These are phyloP conservation scores for Trypanosomatidae sp. DNA, from an alignment of 208 protist genomes.

Conservation along the genomic window DNA sequence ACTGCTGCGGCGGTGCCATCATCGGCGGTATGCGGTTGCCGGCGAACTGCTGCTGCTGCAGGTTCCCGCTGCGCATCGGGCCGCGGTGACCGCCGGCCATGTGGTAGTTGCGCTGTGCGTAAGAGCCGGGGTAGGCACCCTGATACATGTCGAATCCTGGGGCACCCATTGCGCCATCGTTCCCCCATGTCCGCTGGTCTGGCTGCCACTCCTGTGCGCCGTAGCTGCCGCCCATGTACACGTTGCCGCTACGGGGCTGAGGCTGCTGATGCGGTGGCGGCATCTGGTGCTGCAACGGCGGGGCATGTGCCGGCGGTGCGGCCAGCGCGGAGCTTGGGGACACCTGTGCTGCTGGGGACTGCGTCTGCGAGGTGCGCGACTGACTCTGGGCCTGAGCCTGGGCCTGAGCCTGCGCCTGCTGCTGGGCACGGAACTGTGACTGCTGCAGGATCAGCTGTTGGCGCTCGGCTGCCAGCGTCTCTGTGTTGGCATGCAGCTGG, in stretches of 20 bases:
- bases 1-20: constrained; percentile 27
- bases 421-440: constrained; percentile 31
- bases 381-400: constrained; percentile 12
- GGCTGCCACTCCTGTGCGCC: constrained; percentile 14
- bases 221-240: constrained; percentile 24
- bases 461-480: constrained; percentile 37
- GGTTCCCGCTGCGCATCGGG: constrained; percentile 14
- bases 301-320: constrained; percentile 9
- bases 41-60: constrained; percentile 22
- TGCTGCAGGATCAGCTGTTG: constrained; percentile 46
- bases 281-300: constrained; percentile 26
- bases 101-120: constrained; percentile 13
- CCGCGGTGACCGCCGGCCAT: constrained; percentile 10
- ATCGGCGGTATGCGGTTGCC: constrained; percentile 33
- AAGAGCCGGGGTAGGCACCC: constrained; percentile 14
- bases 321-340: constrained; percentile 18
- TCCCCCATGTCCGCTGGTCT: constrained; percentile 27
- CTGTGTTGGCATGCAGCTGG: constrained; percentile 37
- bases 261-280: constrained; percentile 26
- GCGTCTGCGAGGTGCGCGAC: constrained; percentile 19
- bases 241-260: constrained; percentile 20
- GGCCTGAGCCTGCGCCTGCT: constrained; percentile 23
- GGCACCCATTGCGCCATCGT: constrained; percentile 16
- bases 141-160: constrained; percentile 18
- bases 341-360: constrained; percentile 28